Conservation (phyloP, 2,329 filamentous ascomycete genomes). For the Rachicladosporium sp. region DNA sequence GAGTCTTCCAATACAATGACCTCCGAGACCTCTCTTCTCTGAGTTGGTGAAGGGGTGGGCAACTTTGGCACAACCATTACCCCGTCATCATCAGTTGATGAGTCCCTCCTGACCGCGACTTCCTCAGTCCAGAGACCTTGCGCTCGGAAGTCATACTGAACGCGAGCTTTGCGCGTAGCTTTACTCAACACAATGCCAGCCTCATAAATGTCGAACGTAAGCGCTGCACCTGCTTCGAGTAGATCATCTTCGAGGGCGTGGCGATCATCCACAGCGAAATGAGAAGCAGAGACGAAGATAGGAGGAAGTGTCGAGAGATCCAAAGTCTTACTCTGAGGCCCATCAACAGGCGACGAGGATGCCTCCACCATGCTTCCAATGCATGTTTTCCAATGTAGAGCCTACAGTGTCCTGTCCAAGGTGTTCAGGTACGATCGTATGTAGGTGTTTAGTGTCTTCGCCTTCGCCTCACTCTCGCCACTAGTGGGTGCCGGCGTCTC, state of each 20-base stretch:
- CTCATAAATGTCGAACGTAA: slow-evolving; percentile 61
- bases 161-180: slow-evolving; percentile 56
- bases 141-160: slow-evolving; percentile 63
- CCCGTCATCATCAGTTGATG: slow-evolving; percentile 1
- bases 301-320: slow-evolving; percentile 42
- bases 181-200: slow-evolving; percentile 65
- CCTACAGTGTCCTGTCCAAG: no score
- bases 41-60: neutral
- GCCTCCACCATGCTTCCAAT: neutral
- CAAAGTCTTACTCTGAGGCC: slow-evolving; percentile 8
- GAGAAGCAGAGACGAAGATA: slow-evolving; percentile 62
- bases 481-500: no score
- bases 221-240: slow-evolving; percentile 36
- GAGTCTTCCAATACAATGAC: slow-evolving; percentile 16
- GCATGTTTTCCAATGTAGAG: no score
- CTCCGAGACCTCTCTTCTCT: slow-evolving; percentile 3
- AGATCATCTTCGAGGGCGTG: slow-evolving; percentile 54
- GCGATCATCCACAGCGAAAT: slow-evolving; percentile 52
- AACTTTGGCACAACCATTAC: no score
- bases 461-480: no score
- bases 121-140: slow-evolving; percentile 50
- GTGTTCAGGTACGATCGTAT: no score
- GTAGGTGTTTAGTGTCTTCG: no score
- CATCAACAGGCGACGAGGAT: neutral
- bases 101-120: slow-evolving; percentile 9